Conservation (phyloP, 2,329 filamentous ascomycete species). For the Penicillium frequentans region DNA sequence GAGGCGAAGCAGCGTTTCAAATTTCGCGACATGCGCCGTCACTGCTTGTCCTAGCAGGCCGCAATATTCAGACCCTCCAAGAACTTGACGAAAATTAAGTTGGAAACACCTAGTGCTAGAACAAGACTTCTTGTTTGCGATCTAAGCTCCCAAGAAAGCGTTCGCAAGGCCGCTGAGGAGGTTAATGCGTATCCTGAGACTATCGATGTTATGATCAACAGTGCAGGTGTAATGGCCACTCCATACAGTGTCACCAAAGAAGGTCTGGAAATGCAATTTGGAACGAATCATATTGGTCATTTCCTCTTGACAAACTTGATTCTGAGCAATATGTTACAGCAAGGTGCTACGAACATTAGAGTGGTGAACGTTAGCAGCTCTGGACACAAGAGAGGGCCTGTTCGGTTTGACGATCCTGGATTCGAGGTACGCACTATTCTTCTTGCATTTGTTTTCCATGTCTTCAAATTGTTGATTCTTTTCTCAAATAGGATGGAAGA, state of each 20-base stretch:
- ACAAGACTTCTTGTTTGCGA: neutral
- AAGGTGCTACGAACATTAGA: neutral
- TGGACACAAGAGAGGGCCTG: neutral
- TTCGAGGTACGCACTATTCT: neutral
- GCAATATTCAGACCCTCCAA: neutral
- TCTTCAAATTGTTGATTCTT: too few species aligned
- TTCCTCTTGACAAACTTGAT: constrained; percentile 1
- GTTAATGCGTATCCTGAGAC: neutral
- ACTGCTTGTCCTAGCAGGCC: neutral
- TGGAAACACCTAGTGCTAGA: neutral
- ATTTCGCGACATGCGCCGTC: neutral
- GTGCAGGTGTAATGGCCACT: neutral
- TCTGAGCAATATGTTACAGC: neutral
- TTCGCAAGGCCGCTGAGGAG: neutral
- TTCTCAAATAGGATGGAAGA: neutral
- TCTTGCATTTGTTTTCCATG: neutral
- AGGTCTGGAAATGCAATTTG: neutral
- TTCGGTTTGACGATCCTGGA: neutral
- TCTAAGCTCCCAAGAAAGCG: neutral
- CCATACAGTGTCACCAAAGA: neutral
- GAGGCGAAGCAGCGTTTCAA: neutral
- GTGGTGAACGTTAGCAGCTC: neutral
- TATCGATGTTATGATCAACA: neutral
- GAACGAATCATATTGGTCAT: neutral
- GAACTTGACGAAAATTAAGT: neutral